Evolutionary conservation across 1,284 basidiomycete genomes (phyloP), one percentile per base, ranked within the genome.

Genomic region (Malassezia furfur): DNA sequence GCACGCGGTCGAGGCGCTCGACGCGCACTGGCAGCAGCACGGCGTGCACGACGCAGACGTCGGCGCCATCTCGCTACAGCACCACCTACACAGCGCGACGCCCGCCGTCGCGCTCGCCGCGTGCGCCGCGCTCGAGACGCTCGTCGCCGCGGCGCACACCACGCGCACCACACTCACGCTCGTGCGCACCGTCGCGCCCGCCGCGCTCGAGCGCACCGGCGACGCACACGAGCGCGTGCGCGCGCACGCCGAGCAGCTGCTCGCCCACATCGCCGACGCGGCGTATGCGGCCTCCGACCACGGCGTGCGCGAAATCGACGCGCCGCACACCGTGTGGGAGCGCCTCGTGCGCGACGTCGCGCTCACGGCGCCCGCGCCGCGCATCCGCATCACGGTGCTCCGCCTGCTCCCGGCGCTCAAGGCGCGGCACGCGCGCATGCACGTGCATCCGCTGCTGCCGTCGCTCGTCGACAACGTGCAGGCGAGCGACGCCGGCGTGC

Each of bases 401-500:
- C 50, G 50, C 11, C 38, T 68, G 6, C 49, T 72, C 1, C 60
- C 62, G 4, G 46, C 53, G 30, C 35, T 70, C 17, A 54, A 64
- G 1, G 52, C 59, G 50, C 52, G 57, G 6, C 60, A 61, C 49
- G 57, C 62, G 48, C 65, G 60, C 46, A 86, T 94, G 62, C 88
- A 89, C 12, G 81, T 98, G 44, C 83, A 86, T 48, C 82, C 87
- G 1, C 93, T 88, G 75, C 81, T 94, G 30, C 77, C 86, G 0
- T 77, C 81, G 21, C 82, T 98, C 41, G 87, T 96, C 15, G 86
- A 85, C 52, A 78, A 85, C 39, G 80, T 98, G 21, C 87, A 94
- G 76, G 91, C 98, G 75, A 83, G 85, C 1, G 93, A 99, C 71
- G 83, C 85, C 4, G 82, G 83, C 62, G 93, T 98, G 46, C 84